Conservation (phyloP, 805 yeast genomes). For the Candida verbasci region DNA sequence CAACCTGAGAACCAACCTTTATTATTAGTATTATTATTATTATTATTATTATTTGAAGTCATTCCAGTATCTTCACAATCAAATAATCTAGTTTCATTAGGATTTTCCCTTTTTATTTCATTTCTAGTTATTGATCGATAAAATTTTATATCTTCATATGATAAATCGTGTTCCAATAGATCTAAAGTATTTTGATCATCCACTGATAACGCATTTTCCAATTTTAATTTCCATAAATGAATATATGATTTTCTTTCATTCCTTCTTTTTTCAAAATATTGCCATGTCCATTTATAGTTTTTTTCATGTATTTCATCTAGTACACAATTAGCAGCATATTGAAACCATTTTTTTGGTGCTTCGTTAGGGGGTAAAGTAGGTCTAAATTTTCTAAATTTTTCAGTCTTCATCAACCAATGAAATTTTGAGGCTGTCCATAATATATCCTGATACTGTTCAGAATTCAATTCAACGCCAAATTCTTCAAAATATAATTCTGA, state of each 20-base stretch:
- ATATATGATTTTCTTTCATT: conserved; percentile 70
- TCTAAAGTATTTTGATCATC: conserved; percentile 38
- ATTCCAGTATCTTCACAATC: conserved; percentile 8
- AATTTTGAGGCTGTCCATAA: conserved; percentile 77
- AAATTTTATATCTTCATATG: conserved; percentile 77
- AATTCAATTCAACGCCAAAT: conserved; percentile 80
- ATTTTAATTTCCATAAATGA: conserved; percentile 58
- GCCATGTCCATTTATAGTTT: conserved; percentile 88
- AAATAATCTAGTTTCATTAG: conserved; percentile 10
- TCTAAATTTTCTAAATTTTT: conserved; percentile 64
- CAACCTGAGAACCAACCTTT: conserved; percentile 71
- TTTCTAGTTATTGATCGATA: conserved; percentile 77
- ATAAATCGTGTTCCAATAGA: conserved; percentile 52
- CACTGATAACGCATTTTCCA: conserved; percentile 23
- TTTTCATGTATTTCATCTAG: conserved; percentile 75
- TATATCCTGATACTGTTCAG: conserved; percentile 78
- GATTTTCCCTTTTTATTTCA: conserved; percentile 56
- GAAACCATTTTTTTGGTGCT: conserved; percentile 77
- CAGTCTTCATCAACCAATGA: conserved; percentile 73
- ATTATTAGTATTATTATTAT: conserved; percentile 13
- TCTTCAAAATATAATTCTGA: conserved; percentile 81
- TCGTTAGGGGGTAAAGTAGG: conserved; percentile 56
- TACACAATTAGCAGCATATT: conserved; percentile 74
- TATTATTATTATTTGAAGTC: conserved; percentile 16
- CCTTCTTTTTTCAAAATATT: conserved; percentile 61